These are phyloP conservation scores for Leccinum solheimii DNA, from an alignment of 1,284 basidiomycete genomes.

Conservation along the genomic window DNA sequence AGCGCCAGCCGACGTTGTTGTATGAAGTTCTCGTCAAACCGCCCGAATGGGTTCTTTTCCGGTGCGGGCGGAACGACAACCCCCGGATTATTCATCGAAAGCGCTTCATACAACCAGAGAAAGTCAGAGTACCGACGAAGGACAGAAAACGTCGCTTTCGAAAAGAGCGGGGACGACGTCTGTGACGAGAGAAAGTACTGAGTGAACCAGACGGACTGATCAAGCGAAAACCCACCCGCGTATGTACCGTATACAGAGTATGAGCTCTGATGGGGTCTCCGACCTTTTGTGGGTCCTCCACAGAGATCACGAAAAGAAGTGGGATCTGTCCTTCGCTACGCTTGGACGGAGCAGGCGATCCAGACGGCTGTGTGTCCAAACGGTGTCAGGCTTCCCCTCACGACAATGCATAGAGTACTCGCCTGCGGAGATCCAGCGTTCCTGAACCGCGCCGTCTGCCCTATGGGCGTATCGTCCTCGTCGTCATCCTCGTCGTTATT, in stretches of 20 bases:
- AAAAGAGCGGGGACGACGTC: conserved; percentile 83
- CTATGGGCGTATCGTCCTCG: conserved; percentile 62
- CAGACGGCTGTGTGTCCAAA: conserved; percentile 18
- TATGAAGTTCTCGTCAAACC: conserved; percentile 89
- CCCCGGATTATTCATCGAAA: conserved; percentile 92
- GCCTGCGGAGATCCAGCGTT: conserved; percentile 33
- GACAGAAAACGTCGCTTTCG: conserved; percentile 84
- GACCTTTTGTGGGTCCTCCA: conserved; percentile 92
- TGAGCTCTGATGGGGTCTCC: conserved; percentile 91
- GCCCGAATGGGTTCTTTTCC: conserved; percentile 90
- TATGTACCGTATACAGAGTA: conserved; percentile 94
- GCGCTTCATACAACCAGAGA: conserved; percentile 91
- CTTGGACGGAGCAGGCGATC: conserved; percentile 19
- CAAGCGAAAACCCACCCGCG: conserved; percentile 54
- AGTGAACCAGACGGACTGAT: conserved; percentile 1
- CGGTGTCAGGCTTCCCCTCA: conserved; percentile 3
- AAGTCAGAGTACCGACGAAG: conserved; percentile 97
- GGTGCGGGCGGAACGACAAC: conserved; percentile 96
- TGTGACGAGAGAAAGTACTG: conserved; percentile 31
- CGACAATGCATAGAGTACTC: neutral
- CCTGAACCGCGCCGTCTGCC: conserved; percentile 49
- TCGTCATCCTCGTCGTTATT: too few species aligned
- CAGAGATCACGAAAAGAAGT: conserved; percentile 75
- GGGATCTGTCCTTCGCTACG: conserved; percentile 46
- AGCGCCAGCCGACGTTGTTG: conserved; percentile 80